Conservation (phyloP, 768 basidiomycete species). For the Pleurotus salmoneostramineus region DNA sequence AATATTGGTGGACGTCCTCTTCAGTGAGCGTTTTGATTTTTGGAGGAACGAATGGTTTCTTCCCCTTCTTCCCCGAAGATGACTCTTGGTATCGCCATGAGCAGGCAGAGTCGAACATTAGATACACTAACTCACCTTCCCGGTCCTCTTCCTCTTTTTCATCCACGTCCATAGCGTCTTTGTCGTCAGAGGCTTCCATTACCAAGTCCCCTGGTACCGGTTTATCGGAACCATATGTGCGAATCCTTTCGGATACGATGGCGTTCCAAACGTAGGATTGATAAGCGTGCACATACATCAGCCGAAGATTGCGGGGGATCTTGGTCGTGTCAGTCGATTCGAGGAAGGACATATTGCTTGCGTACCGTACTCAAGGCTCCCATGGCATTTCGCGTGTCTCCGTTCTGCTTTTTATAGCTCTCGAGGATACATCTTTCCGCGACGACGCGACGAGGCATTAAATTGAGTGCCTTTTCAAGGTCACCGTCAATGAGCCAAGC, state of each 20-base stretch:
- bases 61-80: conserved; percentile 27
- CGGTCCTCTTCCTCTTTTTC: conserved; percentile 28
- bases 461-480: conserved; percentile 72
- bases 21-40: conserved; percentile 75
- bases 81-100: conserved; percentile 10
- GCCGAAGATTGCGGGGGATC: conserved; percentile 92
- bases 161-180: conserved; percentile 26
- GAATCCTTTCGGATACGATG: conserved; percentile 91
- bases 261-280: conserved; percentile 99
- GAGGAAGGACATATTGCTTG: conserved; percentile 2
- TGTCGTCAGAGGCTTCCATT: conserved; percentile 44
- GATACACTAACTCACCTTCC: conserved; percentile 11
- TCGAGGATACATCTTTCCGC: conserved; percentile 93
- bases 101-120: not conserved
- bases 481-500: conserved; percentile 88
- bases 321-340: conserved; percentile 23
- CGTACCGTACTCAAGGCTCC: conserved; percentile 82
- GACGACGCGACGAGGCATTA: conserved; percentile 89
- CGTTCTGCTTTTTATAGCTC: conserved; percentile 77
- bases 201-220: conserved; percentile 92
- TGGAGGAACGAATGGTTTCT: conserved; percentile 61
- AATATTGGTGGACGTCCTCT: conserved; percentile 75
- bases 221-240: conserved; percentile 64
- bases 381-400: conserved; percentile 79
- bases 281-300: conserved; percentile 99